Evolutionary conservation across 176 grass and related monocot genomes (phyloP).

Genomic region (Bromus sterilis): DNA sequence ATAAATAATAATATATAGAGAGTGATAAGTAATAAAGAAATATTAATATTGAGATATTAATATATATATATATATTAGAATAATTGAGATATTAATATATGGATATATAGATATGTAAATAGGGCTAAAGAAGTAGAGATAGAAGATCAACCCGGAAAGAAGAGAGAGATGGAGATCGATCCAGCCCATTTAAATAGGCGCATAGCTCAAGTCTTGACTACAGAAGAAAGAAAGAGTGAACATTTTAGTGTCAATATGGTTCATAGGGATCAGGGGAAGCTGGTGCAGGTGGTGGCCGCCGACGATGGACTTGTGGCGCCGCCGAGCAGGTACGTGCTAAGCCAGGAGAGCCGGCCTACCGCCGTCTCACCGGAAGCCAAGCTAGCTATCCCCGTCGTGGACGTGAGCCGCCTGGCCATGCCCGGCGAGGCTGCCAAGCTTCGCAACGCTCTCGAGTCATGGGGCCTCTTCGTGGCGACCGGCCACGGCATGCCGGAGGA

Average conservation of each 20-base stretch:
- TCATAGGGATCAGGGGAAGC: conserved; percentile 22
- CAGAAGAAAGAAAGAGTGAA: too few relatives aligned
- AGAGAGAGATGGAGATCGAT: too few relatives aligned
- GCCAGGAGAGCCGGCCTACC: conserved; percentile 15
- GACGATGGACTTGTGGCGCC: neutral
- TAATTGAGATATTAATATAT: too few relatives aligned
- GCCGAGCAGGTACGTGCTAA: conserved; percentile 40
- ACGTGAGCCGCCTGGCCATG: conserved; percentile 23
- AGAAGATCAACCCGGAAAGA: too few relatives aligned
- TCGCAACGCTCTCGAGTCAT: conserved; percentile 27
- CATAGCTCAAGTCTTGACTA: too few relatives aligned
- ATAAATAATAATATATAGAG: too few relatives aligned
- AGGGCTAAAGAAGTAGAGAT: too few relatives aligned
- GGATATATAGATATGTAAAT: too few relatives aligned
- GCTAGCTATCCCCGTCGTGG: conserved; percentile 29
- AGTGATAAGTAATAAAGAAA: too few relatives aligned
- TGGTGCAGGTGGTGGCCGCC: conserved; percentile 37
- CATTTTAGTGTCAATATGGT: neutral
- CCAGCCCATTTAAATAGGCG: too few relatives aligned
- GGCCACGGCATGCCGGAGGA: conserved; percentile 18
- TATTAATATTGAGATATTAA: too few relatives aligned
- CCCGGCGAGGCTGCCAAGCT: conserved; percentile 41
- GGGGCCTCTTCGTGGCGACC: conserved; percentile 50
- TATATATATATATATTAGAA: too few relatives aligned
- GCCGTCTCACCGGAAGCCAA: neutral